A percentile compares a stretch with the other conserved stretches of the same genome.
Evolutionary conservation across 1,284 basidiomycete genomes (phyloP).

Genomic region (Ganoderma lingzhi): DNA sequence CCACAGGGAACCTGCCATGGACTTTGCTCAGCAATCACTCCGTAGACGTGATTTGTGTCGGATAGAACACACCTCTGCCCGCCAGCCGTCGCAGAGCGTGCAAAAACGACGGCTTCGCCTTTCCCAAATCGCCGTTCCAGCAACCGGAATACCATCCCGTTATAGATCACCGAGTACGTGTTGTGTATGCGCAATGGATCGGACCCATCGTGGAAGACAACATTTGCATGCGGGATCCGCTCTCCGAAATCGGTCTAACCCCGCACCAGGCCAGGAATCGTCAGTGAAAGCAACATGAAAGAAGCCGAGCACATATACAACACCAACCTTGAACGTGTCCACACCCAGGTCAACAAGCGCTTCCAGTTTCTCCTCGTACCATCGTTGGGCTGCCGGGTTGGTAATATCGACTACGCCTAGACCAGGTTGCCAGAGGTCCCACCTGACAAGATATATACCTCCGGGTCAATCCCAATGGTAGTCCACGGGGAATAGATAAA

Average conservation of each 20-base stretch:
- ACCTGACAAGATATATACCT: slow-evolving; percentile 45
- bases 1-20: slow-evolving; percentile 38
- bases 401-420: slow-evolving; percentile 77
- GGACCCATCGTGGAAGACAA: slow-evolving; percentile 73
- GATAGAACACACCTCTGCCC: slow-evolving; percentile 56
- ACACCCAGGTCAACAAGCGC: slow-evolving; percentile 74
- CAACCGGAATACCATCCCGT: slow-evolving; percentile 71
- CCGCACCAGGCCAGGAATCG: not conserved
- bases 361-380: slow-evolving; percentile 69
- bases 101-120: slow-evolving; percentile 75
- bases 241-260: slow-evolving; percentile 75
- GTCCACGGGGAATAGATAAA: not conserved
- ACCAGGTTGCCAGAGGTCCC: slow-evolving; percentile 80
- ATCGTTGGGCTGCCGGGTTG: slow-evolving; percentile 72
- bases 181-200: slow-evolving; percentile 76
- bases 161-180: slow-evolving; percentile 72
- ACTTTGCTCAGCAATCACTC: not conserved
- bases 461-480: not conserved
- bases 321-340: slow-evolving; percentile 71
- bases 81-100: slow-evolving; percentile 69
- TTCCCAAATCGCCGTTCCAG: slow-evolving; percentile 67
- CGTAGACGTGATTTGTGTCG: not conserved
- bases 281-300: not conserved
- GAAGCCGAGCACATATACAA: not conserved
- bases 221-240: slow-evolving; percentile 68